Conservation (phyloP, 192 early-diverging fungal species). For the Backusella macrospora region DNA sequence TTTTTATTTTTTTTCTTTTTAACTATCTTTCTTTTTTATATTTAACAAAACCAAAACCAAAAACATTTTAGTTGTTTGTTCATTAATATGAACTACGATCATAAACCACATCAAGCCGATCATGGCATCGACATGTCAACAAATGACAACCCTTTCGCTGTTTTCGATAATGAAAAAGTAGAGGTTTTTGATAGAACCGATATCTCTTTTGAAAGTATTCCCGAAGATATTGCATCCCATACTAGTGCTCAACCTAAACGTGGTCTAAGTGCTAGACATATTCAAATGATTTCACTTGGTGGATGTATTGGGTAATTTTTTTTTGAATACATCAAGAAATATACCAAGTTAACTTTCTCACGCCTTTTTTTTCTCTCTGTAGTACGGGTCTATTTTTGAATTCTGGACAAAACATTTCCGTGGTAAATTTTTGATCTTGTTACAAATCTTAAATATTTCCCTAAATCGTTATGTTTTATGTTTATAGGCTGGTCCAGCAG, state of each 20-base stretch:
- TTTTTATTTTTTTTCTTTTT: background rate
- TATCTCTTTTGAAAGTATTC: background rate
- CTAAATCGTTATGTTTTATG: background rate
- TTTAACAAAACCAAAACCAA: background rate
- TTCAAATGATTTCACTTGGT: slow-evolving; percentile 42
- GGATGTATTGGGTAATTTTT: slow-evolving; percentile 35
- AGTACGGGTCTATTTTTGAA: slow-evolving; percentile 76
- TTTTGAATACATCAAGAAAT: background rate
- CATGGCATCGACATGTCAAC: background rate
- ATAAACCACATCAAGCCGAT: background rate
- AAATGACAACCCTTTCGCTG: background rate
- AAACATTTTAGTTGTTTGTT: background rate
- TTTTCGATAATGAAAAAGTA: slow-evolving; percentile 18
- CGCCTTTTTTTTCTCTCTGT: background rate
- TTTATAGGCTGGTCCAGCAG: slow-evolving; percentile 69
- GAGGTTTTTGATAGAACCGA: slow-evolving; percentile 8
- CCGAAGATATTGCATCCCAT: background rate
- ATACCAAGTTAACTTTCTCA: background rate
- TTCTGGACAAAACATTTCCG: slow-evolving; percentile 61
- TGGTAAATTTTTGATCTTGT: slow-evolving; percentile 23
- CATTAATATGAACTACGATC: background rate
- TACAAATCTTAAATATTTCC: background rate
- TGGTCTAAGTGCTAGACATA: slow-evolving; percentile 34
- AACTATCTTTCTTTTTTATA: background rate
- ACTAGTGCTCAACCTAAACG: background rate